Base-by-base conservation (phyloP, 2,329 filamentous ascomycete genomes). In the Aspergillus hiratsukae region DNA sequence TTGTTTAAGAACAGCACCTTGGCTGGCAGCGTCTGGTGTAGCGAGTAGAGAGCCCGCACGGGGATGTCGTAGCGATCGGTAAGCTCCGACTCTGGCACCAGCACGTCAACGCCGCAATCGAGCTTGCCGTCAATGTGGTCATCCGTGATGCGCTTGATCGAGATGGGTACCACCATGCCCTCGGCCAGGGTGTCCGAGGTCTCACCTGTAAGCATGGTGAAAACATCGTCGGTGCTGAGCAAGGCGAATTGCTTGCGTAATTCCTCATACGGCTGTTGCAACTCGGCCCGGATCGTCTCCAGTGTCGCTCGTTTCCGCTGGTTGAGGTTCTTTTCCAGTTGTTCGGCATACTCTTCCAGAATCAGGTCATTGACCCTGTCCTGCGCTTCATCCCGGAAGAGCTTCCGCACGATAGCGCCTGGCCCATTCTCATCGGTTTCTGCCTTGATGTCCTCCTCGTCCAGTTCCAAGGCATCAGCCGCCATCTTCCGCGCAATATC, bases 401-500 rank as follows among this genome's bases (percentile, higher is more conserved):
- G 85, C 73, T 93, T 95, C 60, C 92, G 87, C 54, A 99, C 90
- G 64, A 97, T 92, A 7, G 93, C 94, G 17, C 90, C 91, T 0
- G 89, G 82, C 0, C 94, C 94, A 61, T 91, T 90, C 68, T 97
- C 91, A 62, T 96, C 90, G 4, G 88, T 89, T 76, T 97, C 92
- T 1, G 89, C 91, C 75, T 96, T 95, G 70, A 99, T 91, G 67
- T 99, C 94, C 77, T 99, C 94, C 75, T 99, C 94, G 65, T 99
- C 94, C 63, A 99, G 82, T 71, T 97, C 93, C 49, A 99, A 80
- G 17, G 94, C 94, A 79, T 99, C 94, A 3, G 94, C 94, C 21
- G 94, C 94, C 88, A 99, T 97, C 77, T 99, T 99, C 65, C 93
- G 90, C 50, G 91, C 94, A 59, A 99, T 87, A 65, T 99, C 94